Evolutionary conservation across 192 early-diverging fungal genomes (phyloP).

Genomic region (Phlyctochytrium bullatum): DNA sequence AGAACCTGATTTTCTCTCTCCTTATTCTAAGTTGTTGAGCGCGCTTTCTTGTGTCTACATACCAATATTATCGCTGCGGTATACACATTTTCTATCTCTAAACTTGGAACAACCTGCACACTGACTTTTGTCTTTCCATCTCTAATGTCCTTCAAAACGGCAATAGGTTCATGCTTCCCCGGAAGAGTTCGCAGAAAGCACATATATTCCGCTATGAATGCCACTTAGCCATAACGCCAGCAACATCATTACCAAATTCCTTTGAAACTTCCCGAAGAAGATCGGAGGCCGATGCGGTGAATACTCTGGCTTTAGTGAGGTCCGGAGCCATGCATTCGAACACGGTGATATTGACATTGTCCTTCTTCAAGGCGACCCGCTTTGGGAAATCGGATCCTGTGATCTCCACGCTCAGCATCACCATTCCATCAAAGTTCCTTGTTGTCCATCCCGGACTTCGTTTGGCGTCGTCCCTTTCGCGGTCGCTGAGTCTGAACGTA

Average conservation of each 20-base stretch:
- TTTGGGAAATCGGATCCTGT: not conserved
- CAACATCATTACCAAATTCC: not conserved
- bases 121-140: conserved; percentile 8
- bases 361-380: conserved; percentile 1
- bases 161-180: conserved; percentile 21
- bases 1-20: not conserved
- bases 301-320: not conserved
- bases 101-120: conserved; percentile 20
- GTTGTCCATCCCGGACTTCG: not conserved
- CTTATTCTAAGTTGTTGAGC: not conserved
- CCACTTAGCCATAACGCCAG: not conserved
- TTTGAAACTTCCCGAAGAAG: not conserved
- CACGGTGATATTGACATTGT: not conserved
- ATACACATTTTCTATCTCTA: conserved; percentile 2
- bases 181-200: conserved; percentile 21
- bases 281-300: not conserved
- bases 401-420: not conserved
- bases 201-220: not conserved
- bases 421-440: not conserved
- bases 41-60: not conserved
- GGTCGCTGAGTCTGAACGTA: too few relatives aligned
- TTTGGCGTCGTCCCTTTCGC: too few relatives aligned
- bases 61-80: conserved; percentile 21
- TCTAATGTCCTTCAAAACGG: conserved; percentile 13
- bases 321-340: not conserved